These are phyloP conservation scores for Beauveria varroae DNA, from an alignment of 2,329 filamentous ascomycete genomes.

Conservation along the genomic window DNA sequence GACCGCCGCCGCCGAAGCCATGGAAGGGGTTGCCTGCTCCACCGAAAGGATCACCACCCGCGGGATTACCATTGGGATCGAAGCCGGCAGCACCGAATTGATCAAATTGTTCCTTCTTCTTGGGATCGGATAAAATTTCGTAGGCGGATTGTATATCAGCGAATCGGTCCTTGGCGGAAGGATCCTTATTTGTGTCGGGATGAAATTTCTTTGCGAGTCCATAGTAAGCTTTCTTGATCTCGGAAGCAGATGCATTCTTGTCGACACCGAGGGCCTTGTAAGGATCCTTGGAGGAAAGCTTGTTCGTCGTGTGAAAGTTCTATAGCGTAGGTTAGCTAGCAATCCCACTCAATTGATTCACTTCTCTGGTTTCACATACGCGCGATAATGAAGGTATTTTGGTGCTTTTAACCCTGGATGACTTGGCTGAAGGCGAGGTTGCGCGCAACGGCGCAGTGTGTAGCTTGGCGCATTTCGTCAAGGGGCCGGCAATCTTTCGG, in stretches of 20 bases:
- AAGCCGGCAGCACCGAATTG: constrained; percentile 85
- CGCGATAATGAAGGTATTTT: constrained; percentile 18
- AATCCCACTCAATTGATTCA: not conserved
- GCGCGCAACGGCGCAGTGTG: constrained; percentile 21
- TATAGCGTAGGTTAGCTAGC: constrained; percentile 20
- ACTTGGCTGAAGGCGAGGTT: constrained; percentile 16
- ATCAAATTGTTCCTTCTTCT: constrained; percentile 90
- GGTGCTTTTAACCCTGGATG: constrained; percentile 14
- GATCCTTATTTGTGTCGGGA: constrained; percentile 95
- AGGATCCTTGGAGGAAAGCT: constrained; percentile 61
- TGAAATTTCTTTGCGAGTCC: constrained; percentile 96
- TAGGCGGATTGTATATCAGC: constrained; percentile 89
- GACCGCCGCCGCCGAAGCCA: constrained; percentile 48
- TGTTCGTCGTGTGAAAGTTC: constrained; percentile 54
- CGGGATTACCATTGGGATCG: constrained; percentile 62
- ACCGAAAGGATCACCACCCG: constrained; percentile 51
- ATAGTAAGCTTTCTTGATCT: constrained; percentile 99
- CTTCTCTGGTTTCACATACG: constrained; percentile 19
- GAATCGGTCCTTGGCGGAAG: constrained; percentile 90
- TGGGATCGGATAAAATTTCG: constrained; percentile 83
- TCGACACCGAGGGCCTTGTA: constrained; percentile 80
- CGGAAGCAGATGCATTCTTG: constrained; percentile 70
- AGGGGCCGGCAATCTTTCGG: constrained; percentile 31
- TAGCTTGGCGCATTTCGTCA: constrained; percentile 30
- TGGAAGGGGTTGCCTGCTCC: constrained; percentile 59